phyloP scores from a whole-genome alignment of 805 yeast genomes.

The Candida khao-thaluensis region DNA sequence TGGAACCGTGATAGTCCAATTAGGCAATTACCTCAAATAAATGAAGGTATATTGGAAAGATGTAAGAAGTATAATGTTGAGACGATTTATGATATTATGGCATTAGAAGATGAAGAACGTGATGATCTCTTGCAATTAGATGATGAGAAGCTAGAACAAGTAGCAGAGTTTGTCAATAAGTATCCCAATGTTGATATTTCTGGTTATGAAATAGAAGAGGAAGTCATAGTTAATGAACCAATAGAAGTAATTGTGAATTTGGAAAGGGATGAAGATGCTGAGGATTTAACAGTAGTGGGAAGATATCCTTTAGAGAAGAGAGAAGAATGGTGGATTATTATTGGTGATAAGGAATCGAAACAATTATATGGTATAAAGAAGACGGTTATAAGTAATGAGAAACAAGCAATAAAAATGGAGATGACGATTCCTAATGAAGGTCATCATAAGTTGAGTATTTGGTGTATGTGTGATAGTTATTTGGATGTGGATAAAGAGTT shows the following conservation, averaged over 20 bases:
- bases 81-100: conserved; percentile 76
- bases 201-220: conserved; percentile 47
- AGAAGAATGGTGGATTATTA: conserved; percentile 85
- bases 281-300: conserved; percentile 57
- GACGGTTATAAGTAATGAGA: conserved; percentile 51
- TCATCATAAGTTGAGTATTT: conserved; percentile 57
- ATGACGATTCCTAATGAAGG: conserved; percentile 64
- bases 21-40: conserved; percentile 75
- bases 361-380: conserved; percentile 75
- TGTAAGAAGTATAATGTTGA: conserved; percentile 58
- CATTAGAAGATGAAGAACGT: conserved; percentile 75
- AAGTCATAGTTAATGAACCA: conserved; percentile 47
- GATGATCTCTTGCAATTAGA: conserved; percentile 57
- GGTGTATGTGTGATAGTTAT: conserved; percentile 91
- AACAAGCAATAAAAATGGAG: conserved; percentile 51
- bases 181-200: conserved; percentile 82
- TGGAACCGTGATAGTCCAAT: conserved; percentile 81
- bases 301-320: conserved; percentile 57
- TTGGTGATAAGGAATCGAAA: conserved; percentile 63
- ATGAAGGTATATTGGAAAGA: conserved; percentile 47
- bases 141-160: conserved; percentile 52
- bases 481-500: conserved; percentile 91
- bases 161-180: conserved; percentile 85
- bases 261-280: conserved; percentile 75
- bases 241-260: conserved; percentile 48